Evolutionary conservation across 148 eudicot genomes (phyloP).

Genomic region (Nepenthes mirabilis): DNA sequence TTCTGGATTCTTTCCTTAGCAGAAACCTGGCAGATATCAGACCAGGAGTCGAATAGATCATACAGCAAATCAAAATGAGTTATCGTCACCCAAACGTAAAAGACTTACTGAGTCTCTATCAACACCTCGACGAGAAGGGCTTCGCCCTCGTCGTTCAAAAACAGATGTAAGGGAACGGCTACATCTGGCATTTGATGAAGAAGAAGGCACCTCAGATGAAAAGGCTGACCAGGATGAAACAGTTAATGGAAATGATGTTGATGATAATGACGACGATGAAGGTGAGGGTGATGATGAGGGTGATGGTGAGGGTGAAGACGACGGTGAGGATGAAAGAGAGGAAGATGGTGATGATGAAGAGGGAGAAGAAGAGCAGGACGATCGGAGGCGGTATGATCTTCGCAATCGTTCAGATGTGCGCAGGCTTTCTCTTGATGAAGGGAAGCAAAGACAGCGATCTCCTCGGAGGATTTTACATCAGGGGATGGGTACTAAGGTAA

Average conservation of each 20-base stretch:
- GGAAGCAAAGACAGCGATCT: constrained; percentile 83
- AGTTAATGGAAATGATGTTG: constrained; percentile 61
- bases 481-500: constrained; percentile 85
- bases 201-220: constrained; percentile 63
- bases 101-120: constrained; percentile 23
- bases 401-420: constrained; percentile 88
- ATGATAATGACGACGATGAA: constrained; percentile 46
- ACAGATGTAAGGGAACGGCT: constrained; percentile 25
- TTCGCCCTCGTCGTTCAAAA: constrained; percentile 73
- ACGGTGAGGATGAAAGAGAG: constrained; percentile 40
- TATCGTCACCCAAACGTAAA: constrained; percentile 35
- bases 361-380: constrained; percentile 85
- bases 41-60: constrained; percentile 53
- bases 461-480: constrained; percentile 87
- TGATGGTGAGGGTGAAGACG: constrained; percentile 42
- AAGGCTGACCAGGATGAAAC: constrained; percentile 52
- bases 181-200: constrained; percentile 44
- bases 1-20: constrained; percentile 12
- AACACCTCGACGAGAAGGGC: constrained; percentile 74
- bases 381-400: constrained; percentile 85
- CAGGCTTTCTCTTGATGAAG: constrained; percentile 67
- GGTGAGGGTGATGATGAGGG: constrained; percentile 45
- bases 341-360: constrained; percentile 62
- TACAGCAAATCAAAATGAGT: constrained; percentile 41
- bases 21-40: constrained; percentile 52